These are phyloP conservation scores for Tilletiopsis washingtonensis DNA, from an alignment of 1,284 basidiomycete species.

Conservation along the genomic window DNA sequence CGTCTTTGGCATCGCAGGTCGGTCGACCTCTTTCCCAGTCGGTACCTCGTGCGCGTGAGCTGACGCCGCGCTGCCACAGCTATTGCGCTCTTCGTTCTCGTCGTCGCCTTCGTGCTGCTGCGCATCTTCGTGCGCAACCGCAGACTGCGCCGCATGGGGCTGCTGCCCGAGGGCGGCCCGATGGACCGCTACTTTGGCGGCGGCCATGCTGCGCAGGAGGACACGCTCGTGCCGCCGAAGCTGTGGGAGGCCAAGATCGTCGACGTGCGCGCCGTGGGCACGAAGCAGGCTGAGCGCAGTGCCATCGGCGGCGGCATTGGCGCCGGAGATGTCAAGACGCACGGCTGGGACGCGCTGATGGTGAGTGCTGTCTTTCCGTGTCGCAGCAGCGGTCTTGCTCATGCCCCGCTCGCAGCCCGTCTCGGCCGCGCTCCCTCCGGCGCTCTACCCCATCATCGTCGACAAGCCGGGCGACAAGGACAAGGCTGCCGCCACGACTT, in stretches of 20 bases:
- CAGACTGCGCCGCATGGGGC: slow-evolving; percentile 28
- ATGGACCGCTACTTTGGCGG: slow-evolving; percentile 25
- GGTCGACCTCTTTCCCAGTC: no score
- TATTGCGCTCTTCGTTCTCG: slow-evolving; percentile 40
- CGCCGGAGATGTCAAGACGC: slow-evolving; percentile 19
- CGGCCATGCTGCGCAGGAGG: slow-evolving; percentile 23
- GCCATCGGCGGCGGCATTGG: slow-evolving; percentile 11
- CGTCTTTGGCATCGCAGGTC: slow-evolving; percentile 15
- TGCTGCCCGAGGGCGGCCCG: slow-evolving; percentile 22
- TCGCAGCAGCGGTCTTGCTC: no score
- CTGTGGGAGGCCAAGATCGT: slow-evolving; percentile 37
- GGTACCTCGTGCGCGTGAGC: no score
- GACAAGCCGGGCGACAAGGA: neutral
- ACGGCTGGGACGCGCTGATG: slow-evolving; percentile 30
- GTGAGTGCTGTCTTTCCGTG: no score
- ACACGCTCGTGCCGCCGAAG: slow-evolving; percentile 30
- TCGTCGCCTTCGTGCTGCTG: slow-evolving; percentile 38
- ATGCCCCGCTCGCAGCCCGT: slow-evolving; percentile 15
- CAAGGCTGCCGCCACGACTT: neutral
- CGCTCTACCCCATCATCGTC: slow-evolving; percentile 21
- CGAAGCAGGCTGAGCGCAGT: slow-evolving; percentile 1
- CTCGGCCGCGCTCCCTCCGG: slow-evolving; percentile 25
- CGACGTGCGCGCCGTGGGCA: slow-evolving; percentile 1
- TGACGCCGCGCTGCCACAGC: no score
- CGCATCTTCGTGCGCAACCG: slow-evolving; percentile 39